These are phyloP conservation scores for Thozetella sp. DNA, from an alignment of 495 filamentous ascomycete genomes.

Conservation along the genomic window DNA sequence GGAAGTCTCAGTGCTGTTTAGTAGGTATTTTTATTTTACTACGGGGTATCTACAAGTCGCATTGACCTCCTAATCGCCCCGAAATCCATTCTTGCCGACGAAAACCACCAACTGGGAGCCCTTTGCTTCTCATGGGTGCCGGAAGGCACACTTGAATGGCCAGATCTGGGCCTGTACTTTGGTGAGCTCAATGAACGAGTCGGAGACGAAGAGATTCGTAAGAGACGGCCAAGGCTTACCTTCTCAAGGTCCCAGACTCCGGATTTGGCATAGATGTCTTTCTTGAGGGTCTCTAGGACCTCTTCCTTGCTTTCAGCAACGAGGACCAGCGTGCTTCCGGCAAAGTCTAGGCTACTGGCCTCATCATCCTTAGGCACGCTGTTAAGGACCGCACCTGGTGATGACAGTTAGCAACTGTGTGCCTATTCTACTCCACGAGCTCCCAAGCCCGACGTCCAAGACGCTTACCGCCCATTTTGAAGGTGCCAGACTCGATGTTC, in stretches of 20 bases:
- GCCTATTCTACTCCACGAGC: not conserved
- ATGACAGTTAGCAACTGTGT: not conserved
- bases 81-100: not conserved
- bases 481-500: constrained; percentile 42
- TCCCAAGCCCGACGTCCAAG: not conserved
- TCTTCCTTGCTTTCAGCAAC: constrained; percentile 68
- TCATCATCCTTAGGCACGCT: constrained; percentile 65
- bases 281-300: constrained; percentile 63
- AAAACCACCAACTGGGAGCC: not conserved
- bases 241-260: constrained; percentile 87
- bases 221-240: constrained; percentile 37
- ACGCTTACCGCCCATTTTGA: constrained; percentile 58
- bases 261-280: constrained; percentile 70
- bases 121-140: constrained; percentile 24
- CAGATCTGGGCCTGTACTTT: constrained; percentile 37
- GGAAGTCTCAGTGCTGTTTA: no score
- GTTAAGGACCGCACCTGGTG: constrained; percentile 69
- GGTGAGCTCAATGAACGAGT: not conserved
- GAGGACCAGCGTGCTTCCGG: constrained; percentile 69
- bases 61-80: not conserved
- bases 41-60: not conserved
- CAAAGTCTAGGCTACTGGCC: constrained; percentile 57
- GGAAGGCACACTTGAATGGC: constrained; percentile 42
- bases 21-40: not conserved
- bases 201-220: not conserved